These are phyloP conservation scores for Ceratobasidium papillatum DNA, from an alignment of 1,284 basidiomycete genomes.

Conservation along the genomic window DNA sequence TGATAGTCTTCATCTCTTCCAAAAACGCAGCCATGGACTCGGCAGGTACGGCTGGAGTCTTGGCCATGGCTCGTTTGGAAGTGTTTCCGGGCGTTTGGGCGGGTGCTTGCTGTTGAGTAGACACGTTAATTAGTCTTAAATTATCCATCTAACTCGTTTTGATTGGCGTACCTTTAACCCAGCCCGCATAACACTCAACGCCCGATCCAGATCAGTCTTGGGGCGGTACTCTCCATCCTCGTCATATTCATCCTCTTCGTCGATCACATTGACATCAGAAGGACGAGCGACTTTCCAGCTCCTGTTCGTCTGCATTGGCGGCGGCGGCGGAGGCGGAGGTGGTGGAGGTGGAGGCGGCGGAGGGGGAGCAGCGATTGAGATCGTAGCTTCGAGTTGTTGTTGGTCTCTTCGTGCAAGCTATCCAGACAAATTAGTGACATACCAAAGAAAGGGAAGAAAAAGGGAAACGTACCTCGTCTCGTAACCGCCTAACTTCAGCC, in stretches of 20 bases:
- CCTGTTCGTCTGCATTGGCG: constrained; percentile 48
- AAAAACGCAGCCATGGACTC: constrained; percentile 84
- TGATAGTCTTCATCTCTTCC: constrained; percentile 76
- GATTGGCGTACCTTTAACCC: constrained; percentile 58
- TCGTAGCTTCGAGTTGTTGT: constrained; percentile 51
- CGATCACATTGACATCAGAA: constrained; percentile 45
- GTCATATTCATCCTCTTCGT: constrained; percentile 59
- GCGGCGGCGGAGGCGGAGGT: constrained; percentile 62
- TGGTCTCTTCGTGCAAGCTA: constrained; percentile 27
- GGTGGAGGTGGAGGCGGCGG: constrained; percentile 48
- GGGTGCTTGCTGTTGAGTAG: not conserved
- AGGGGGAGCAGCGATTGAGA: constrained; percentile 46
- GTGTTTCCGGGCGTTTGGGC: constrained; percentile 4
- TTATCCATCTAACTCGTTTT: constrained; percentile 50
- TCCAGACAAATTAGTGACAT: constrained; percentile 15
- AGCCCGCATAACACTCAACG: constrained; percentile 35
- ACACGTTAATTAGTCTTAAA: constrained; percentile 62
- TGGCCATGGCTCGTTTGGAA: constrained; percentile 34
- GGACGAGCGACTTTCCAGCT: constrained; percentile 8
- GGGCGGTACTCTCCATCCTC: constrained; percentile 70
- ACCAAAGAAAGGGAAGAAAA: not conserved
- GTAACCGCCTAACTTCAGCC: constrained; percentile 68
- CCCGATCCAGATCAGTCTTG: constrained; percentile 56
- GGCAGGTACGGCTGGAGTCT: constrained; percentile 67
- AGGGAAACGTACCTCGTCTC: constrained; percentile 64